Conservation (phyloP, 2,329 filamentous ascomycete genomes). For the Gaeumannomyces sp. region DNA sequence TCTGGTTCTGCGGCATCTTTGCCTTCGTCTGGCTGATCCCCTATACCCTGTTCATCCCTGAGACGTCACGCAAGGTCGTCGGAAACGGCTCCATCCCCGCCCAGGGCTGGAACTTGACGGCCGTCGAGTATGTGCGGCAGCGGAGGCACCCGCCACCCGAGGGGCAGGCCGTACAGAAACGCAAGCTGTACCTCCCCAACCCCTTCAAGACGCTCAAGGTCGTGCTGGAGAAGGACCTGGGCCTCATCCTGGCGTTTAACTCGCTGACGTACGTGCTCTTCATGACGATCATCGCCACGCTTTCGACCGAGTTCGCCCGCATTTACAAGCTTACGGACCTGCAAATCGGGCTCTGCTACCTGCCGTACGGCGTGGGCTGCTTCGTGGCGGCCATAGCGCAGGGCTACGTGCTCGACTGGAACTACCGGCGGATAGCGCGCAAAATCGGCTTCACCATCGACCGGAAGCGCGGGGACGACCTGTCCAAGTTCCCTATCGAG, state of each 20-base stretch:
- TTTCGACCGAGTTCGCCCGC: slow-evolving; percentile 44
- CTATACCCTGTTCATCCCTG: slow-evolving; percentile 50
- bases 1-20: slow-evolving; percentile 61
- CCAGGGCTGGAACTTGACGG: slow-evolving; percentile 50
- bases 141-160: slow-evolving; percentile 26
- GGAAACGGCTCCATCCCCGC: slow-evolving; percentile 57
- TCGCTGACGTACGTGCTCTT: slow-evolving; percentile 51
- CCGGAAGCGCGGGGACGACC: slow-evolving; percentile 48
- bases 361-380: slow-evolving; percentile 47
- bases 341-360: slow-evolving; percentile 47
- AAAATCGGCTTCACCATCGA: slow-evolving; percentile 55
- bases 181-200: slow-evolving; percentile 47
- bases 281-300: slow-evolving; percentile 45
- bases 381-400: slow-evolving; percentile 42
- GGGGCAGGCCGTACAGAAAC: slow-evolving; percentile 26
- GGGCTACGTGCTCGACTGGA: slow-evolving; percentile 57
- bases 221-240: slow-evolving; percentile 52
- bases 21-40: slow-evolving; percentile 44
- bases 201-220: slow-evolving; percentile 49
- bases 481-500: slow-evolving; percentile 49
- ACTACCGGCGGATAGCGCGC: slow-evolving; percentile 62
- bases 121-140: slow-evolving; percentile 41
- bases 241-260: slow-evolving; percentile 45
- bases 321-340: slow-evolving; percentile 47
- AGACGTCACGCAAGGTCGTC: slow-evolving; percentile 53